Percentiles rank a stretch among this genome's conserved stretches.
These are phyloP conservation scores for Podaxis rugospora DNA, from an alignment of 768 basidiomycete species.

Conservation along the genomic window DNA sequence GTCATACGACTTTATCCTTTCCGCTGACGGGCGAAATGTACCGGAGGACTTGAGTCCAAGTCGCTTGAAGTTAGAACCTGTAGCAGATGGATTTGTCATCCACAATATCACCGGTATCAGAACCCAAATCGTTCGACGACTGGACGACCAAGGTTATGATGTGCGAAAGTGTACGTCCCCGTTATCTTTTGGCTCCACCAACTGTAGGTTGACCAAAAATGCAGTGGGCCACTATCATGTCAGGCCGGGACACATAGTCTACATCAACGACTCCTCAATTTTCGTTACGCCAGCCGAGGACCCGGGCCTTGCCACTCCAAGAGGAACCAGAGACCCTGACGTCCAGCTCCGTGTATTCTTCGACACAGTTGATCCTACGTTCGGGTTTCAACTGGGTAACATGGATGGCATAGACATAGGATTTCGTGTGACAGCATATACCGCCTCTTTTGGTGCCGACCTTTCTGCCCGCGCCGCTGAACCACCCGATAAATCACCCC, in stretches of 20 bases:
- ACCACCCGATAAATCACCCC: constrained; percentile 23
- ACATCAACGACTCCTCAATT: constrained; percentile 65
- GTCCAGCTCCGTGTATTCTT: constrained; percentile 58
- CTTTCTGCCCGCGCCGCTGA: constrained; percentile 29
- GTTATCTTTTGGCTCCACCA: background rate
- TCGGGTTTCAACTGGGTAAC: constrained; percentile 33
- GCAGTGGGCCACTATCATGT: constrained; percentile 82
- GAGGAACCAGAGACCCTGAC: constrained; percentile 33
- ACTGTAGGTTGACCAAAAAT: constrained; percentile 7
- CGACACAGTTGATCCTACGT: constrained; percentile 43
- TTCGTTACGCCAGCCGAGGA: constrained; percentile 27
- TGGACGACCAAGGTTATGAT: constrained; percentile 86
- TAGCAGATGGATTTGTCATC: constrained; percentile 68
- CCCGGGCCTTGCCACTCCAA: constrained; percentile 19
- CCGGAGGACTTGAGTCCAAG: constrained; percentile 71
- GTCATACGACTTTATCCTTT: constrained; percentile 82
- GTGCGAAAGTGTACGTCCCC: constrained; percentile 66
- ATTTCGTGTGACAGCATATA: constrained; percentile 51
- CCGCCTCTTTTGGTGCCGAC: constrained; percentile 70
- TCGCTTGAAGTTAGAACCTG: constrained; percentile 55
- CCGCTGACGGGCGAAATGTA: constrained; percentile 48
- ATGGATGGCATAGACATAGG: constrained; percentile 36
- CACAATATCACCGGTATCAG: constrained; percentile 77
- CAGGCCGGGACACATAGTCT: constrained; percentile 75
- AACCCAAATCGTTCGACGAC: constrained; percentile 68